phyloP scores from a whole-genome alignment of 495 filamentous ascomycete species.

The Annulohypoxylon bovei region DNA sequence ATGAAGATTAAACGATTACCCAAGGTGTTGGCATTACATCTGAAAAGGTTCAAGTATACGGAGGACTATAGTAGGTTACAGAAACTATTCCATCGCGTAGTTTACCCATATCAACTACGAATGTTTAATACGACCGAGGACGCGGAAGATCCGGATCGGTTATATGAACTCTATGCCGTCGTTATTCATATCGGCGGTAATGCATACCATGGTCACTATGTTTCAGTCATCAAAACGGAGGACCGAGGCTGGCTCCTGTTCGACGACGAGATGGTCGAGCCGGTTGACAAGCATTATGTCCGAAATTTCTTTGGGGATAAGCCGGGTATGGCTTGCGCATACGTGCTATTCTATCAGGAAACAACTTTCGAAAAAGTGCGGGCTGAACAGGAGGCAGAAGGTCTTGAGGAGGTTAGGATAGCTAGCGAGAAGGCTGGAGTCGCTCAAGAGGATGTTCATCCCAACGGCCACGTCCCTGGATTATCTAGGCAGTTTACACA shows the following conservation, averaged over 20 bases:
- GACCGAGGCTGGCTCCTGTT: conserved; percentile 96
- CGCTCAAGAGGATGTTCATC: conserved; percentile 54
- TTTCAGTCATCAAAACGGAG: conserved; percentile 96
- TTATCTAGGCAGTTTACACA: conserved; percentile 55
- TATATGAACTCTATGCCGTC: conserved; percentile 97
- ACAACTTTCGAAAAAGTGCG: conserved; percentile 90
- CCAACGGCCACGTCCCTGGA: conserved; percentile 50
- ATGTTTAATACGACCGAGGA: conserved; percentile 99
- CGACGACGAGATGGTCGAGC: conserved; percentile 98
- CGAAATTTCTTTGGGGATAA: conserved; percentile 96
- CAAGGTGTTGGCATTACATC: conserved; percentile 87
- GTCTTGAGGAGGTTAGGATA: conserved; percentile 69
- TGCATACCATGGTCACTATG: conserved; percentile 97
- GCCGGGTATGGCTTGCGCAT: conserved; percentile 90
- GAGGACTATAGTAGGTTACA: conserved; percentile 92
- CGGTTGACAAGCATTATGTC: conserved; percentile 96
- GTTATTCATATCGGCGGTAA: conserved; percentile 99
- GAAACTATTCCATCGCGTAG: conserved; percentile 96
- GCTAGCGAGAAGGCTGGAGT: conserved; percentile 65
- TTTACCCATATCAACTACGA: conserved; percentile 95
- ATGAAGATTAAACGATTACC: conserved; percentile 99
- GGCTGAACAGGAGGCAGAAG: conserved; percentile 83
- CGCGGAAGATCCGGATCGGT: conserved; percentile 89
- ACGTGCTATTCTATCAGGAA: conserved; percentile 98
- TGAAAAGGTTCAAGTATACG: conserved; percentile 98